Base-by-base conservation (phyloP, 495 filamentous ascomycete species). In the Penicillium tannophilum region DNA sequence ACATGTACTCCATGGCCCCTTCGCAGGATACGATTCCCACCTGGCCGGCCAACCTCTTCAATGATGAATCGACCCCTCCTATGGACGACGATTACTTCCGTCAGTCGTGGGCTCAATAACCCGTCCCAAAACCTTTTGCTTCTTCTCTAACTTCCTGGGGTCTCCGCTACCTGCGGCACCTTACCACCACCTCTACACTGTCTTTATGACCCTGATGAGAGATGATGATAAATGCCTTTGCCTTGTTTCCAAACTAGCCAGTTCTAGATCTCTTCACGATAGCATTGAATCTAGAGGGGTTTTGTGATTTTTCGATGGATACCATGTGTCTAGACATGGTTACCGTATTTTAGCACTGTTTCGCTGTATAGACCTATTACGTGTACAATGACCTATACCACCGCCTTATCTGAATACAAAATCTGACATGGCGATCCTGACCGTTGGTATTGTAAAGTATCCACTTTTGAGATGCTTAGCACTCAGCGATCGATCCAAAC, bases 181-280 rank as follows among this genome's bases (percentile, higher is more conserved):
- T 71, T 73, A 73, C 75, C 76, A 80, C 76, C 75, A 79, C 76
- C 75, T 78, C 73, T 67, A 75, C 70, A 75, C 75, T 69, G 76
- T 78, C 75, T 76, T 78, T 60, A 80, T 68, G 76, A 79, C 76
- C 75, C 66, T 80, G 76, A 80, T 80, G 77, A 80, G 76, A 75
- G 77, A 80, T 80, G 77, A 80, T 77, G 76, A 80, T 74, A 76
- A 73, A 78, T 76, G 74, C 74, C 67, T 73, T 61, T 46, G 53
- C 31, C 49, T 50, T 47, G 6, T 65, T 56, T 52, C 14, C 20
- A 23, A 59, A 71, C 75, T 76, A 76, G 72, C 71, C 74, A 70
- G 39, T 62, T 74, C 67, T 67, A 67, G 72, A 71, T 66, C 66
- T 71, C 65, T 61, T 68, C 68, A 68, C 63, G 66, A 72, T 76